Evolutionary conservation across 805 yeast species (phyloP).

Genomic region (Spathaspora passalidarum): DNA sequence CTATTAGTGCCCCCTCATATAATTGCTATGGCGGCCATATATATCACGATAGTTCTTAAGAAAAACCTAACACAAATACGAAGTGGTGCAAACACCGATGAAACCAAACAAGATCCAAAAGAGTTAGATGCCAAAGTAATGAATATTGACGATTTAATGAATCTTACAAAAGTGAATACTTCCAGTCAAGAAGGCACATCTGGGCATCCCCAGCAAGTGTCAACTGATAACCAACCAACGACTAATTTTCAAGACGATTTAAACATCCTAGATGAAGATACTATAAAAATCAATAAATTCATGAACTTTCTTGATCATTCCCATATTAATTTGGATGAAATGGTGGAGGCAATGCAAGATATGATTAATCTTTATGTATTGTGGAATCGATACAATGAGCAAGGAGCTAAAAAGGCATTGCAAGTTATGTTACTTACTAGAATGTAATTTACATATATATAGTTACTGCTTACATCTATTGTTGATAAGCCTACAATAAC

Average conservation of each 20-base stretch:
- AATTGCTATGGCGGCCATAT: slow-evolving; percentile 78
- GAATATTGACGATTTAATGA: slow-evolving; percentile 39
- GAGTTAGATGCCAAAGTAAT: slow-evolving; percentile 11
- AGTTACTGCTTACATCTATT: too few relatives aligned
- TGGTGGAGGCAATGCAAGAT: slow-evolving; percentile 82
- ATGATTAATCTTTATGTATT: slow-evolving; percentile 74
- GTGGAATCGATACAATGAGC: slow-evolving; percentile 86
- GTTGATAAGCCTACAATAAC: too few relatives aligned
- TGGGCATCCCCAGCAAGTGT: background rate
- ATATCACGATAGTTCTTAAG: slow-evolving; percentile 65
- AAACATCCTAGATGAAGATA: slow-evolving; percentile 28
- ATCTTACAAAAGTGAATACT: slow-evolving; percentile 8
- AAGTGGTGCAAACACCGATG: background rate
- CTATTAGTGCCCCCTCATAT: slow-evolving; percentile 86
- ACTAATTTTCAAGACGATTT: slow-evolving; percentile 23
- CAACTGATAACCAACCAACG: background rate
- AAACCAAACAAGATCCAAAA: background rate
- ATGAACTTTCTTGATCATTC: slow-evolving; percentile 70
- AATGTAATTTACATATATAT: too few relatives aligned
- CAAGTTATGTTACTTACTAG: slow-evolving; percentile 40
- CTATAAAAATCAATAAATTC: slow-evolving; percentile 51
- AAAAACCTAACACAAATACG: slow-evolving; percentile 26
- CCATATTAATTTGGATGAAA: slow-evolving; percentile 72
- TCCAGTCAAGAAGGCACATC: background rate
- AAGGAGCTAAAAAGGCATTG: slow-evolving; percentile 46